Conservation (phyloP, 345 rosid species). For the Theobroma cacao region DNA sequence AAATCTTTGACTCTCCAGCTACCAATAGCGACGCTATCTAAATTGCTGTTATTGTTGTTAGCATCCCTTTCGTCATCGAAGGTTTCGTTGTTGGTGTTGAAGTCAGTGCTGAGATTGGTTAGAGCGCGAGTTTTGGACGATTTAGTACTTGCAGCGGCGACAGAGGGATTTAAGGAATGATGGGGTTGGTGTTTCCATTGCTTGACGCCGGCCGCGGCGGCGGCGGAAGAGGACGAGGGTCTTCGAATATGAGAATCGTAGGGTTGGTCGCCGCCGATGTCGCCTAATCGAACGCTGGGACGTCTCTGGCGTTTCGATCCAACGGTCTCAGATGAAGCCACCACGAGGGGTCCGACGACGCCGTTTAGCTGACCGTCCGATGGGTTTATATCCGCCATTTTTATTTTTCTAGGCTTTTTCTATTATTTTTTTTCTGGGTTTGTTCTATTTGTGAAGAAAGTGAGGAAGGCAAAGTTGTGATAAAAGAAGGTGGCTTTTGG, state of each 20-base stretch:
- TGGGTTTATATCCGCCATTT: slow-evolving; percentile 59
- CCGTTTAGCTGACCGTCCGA: slow-evolving; percentile 51
- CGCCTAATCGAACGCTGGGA: slow-evolving; percentile 91
- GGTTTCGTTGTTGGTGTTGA: slow-evolving; percentile 21
- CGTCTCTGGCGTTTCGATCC: slow-evolving; percentile 81
- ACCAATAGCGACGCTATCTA: slow-evolving; percentile 59
- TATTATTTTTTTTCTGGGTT: neutral
- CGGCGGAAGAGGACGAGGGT: slow-evolving; percentile 14
- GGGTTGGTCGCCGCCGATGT: slow-evolving; percentile 76
- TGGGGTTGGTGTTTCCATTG: slow-evolving; percentile 27
- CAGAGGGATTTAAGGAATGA: slow-evolving; percentile 11
- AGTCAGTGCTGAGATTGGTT: slow-evolving; percentile 46
- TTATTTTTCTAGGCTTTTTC: neutral
- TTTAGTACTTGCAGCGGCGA: slow-evolving; percentile 19
- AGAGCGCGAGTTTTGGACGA: slow-evolving; percentile 58
- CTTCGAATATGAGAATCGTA: slow-evolving; percentile 56
- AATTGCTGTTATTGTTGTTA: slow-evolving; percentile 38
- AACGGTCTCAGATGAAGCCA: slow-evolving; percentile 45
- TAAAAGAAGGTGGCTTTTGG: neutral
- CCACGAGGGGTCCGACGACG: slow-evolving; percentile 26
- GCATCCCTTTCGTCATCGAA: slow-evolving; percentile 52
- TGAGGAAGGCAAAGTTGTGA: neutral
- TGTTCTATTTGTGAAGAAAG: neutral
- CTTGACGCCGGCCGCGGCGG: slow-evolving; percentile 5
- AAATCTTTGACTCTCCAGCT: slow-evolving; percentile 66